Percentiles rank a stretch among this genome's conserved stretches.
These are phyloP conservation scores for Trifolium repens DNA, from an alignment of 306 rosid genomes.

Conservation along the genomic window DNA sequence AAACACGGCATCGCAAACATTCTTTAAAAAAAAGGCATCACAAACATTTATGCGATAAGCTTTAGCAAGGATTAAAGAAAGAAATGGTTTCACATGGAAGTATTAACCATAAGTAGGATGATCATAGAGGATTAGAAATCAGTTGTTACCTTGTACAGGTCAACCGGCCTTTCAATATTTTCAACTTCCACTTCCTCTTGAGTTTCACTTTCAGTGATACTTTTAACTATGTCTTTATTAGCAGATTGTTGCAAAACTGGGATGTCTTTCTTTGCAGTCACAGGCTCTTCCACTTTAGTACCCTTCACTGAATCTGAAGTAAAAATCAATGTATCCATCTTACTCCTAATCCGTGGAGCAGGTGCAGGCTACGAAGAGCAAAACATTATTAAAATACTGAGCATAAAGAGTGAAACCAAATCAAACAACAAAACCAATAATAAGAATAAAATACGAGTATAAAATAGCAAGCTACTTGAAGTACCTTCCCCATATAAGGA, in stretches of 20 bases:
- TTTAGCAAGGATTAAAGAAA: conserved; percentile 27
- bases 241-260: conserved; percentile 48
- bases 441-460: background rate
- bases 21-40: conserved; percentile 4
- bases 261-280: conserved; percentile 46
- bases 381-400: conserved; percentile 19
- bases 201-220: conserved; percentile 48
- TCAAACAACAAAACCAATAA: conserved; percentile 20
- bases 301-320: conserved; percentile 78
- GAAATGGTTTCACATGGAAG: conserved; percentile 24
- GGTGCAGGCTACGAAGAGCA: conserved; percentile 82
- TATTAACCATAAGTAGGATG: conserved; percentile 1
- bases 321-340: conserved; percentile 83
- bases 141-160: conserved; percentile 82
- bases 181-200: conserved; percentile 73
- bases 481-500: conserved; percentile 98
- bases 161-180: conserved; percentile 94
- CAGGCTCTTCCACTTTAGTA: conserved; percentile 55
- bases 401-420: conserved; percentile 27
- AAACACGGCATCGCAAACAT: conserved; percentile 14
- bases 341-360: conserved; percentile 85
- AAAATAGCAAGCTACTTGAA: conserved; percentile 31
- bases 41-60: conserved; percentile 26
- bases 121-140: background rate
- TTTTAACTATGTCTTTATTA: conserved; percentile 45